These are phyloP conservation scores for Domatiomyces globalis DNA, from an alignment of 2,329 filamentous ascomycete species.

Conservation along the genomic window DNA sequence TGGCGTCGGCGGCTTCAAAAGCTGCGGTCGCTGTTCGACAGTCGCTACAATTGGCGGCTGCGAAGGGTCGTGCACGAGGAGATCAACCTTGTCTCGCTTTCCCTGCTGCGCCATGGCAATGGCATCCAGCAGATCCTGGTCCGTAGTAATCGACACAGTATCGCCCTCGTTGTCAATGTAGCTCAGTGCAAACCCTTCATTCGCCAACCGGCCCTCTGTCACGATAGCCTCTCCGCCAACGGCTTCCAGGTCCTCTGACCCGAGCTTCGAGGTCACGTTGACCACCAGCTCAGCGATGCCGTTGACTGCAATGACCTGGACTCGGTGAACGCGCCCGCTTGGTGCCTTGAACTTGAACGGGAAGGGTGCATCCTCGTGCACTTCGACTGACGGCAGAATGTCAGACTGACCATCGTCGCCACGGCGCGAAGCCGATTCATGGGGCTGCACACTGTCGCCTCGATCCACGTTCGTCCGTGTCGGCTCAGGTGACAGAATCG, in stretches of 20 bases:
- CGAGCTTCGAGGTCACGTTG: slow-evolving; percentile 71
- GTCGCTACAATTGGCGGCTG: slow-evolving; percentile 64
- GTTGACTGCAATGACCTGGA: slow-evolving; percentile 68
- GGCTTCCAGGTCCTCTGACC: slow-evolving; percentile 56
- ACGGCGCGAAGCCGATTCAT: slow-evolving; percentile 87
- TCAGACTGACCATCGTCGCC: slow-evolving; percentile 65
- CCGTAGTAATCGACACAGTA: slow-evolving; percentile 89
- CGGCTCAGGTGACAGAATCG: slow-evolving; percentile 67
- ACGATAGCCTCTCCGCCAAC: slow-evolving; percentile 70
- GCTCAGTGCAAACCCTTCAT: slow-evolving; percentile 75
- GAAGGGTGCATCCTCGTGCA: slow-evolving; percentile 61
- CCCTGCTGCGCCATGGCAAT: slow-evolving; percentile 67
- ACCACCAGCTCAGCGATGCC: slow-evolving; percentile 68
- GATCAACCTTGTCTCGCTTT: slow-evolving; percentile 80
- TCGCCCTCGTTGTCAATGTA: slow-evolving; percentile 96
- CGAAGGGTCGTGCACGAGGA: slow-evolving; percentile 89
- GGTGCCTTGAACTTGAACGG: slow-evolving; percentile 99
- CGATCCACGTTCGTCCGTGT: slow-evolving; percentile 49
- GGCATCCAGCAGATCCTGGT: slow-evolving; percentile 82
- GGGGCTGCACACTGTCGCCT: slow-evolving; percentile 74
- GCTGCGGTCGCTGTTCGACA: slow-evolving; percentile 43
- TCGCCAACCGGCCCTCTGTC: slow-evolving; percentile 63
- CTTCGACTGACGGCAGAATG: slow-evolving; percentile 36
- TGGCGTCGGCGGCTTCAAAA: slow-evolving; percentile 38
- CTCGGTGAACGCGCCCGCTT: slow-evolving; percentile 78